Evolutionary conservation across 495 filamentous ascomycete genomes (phyloP), one percentile per base, ranked within the genome.

Genomic region (Penicillium maclennaniae): DNA sequence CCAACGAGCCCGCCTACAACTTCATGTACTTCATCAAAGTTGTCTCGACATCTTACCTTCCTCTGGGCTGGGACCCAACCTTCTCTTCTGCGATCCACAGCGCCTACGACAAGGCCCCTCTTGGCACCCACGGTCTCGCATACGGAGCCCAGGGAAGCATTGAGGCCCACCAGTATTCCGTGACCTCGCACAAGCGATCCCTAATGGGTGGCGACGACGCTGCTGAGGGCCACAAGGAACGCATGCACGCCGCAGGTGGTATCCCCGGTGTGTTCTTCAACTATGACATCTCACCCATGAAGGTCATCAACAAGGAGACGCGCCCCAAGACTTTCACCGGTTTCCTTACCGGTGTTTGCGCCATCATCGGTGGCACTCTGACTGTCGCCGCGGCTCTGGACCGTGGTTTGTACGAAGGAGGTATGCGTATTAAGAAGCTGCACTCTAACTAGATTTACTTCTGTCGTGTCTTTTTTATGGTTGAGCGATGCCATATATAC

Each of bases 11-110:
- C 45, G 86, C 85, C 37, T 97, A 79, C 78, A 99, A 96, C 70
- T 99, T 85, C 66, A 96, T 97, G 92, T 99, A 99, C 76, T 99
- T 97, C 67, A 79, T 99, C 69, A 99, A 99, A 73, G 92, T 99
- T 42, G 93, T 99, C 34, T 87, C 87, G 8, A 99, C 93, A 15
- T 89, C 89, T 2, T 99, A 96, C 61, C 80, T 97, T 7, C 92
- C 93, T 1, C 78, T 98, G 6, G 89, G 90, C 16, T 91, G 89
- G 90, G 80, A 85, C 43, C 72, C 74, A 41, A 65, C 72, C 23
- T 68, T 67, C 53, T 78, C 75, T 1, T 55, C 71, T 15, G 56
- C 71, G 26, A 52, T 76, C 34, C 70, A 81, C 56, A 73, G 70
- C n/a, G 68, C 77, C 21, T 71, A 81, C 50, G 76, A 85, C 46